Evolutionary conservation across 495 filamentous ascomycete species (phyloP).

Genomic region (Podospora sp.): DNA sequence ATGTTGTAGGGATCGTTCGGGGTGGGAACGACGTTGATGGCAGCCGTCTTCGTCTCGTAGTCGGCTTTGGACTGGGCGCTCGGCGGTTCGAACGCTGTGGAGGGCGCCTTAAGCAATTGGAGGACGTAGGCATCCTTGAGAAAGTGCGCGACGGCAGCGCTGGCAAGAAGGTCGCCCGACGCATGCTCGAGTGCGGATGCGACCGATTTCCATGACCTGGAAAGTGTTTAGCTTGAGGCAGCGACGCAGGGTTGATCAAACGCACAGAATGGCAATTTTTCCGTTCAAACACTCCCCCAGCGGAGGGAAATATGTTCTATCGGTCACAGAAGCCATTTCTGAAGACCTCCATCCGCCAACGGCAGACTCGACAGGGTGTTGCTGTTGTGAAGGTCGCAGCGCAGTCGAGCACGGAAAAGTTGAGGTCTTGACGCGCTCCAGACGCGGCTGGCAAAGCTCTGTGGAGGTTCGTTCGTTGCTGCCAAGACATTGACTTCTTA

Average conservation of each 20-base stretch:
- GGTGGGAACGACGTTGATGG: conserved; percentile 81
- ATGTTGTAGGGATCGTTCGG: conserved; percentile 70
- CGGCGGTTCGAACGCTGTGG: conserved; percentile 63
- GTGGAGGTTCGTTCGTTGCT: not conserved
- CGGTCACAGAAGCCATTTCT: conserved; percentile 67
- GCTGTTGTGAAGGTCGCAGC: conserved; percentile 16
- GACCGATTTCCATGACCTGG: conserved; percentile 76
- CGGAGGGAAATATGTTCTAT: conserved; percentile 52
- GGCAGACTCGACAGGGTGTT: conserved; percentile 13
- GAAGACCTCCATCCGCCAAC: conserved; percentile 44
- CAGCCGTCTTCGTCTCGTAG: conserved; percentile 85
- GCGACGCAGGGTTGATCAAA: conserved; percentile 59
- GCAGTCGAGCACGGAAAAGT: conserved; percentile 16
- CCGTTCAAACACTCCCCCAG: conserved; percentile 52
- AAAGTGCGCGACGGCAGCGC: conserved; percentile 59
- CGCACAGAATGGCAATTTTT: conserved; percentile 48
- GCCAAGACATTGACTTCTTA: conserved; percentile 4
- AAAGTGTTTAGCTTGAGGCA: conserved; percentile 53
- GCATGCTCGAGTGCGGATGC: conserved; percentile 65
- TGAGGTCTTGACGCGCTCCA: conserved; percentile 26
- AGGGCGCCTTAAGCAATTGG: conserved; percentile 64
- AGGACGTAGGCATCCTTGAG: conserved; percentile 67
- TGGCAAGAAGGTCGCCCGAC: conserved; percentile 50
- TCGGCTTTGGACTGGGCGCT: conserved; percentile 62
- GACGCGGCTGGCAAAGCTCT: conserved; percentile 27